A percentile compares a stretch with the other conserved stretches of the same genome.
These are phyloP conservation scores for Candida sp. DNA, from an alignment of 1,139 yeast species.

Conservation along the genomic window DNA sequence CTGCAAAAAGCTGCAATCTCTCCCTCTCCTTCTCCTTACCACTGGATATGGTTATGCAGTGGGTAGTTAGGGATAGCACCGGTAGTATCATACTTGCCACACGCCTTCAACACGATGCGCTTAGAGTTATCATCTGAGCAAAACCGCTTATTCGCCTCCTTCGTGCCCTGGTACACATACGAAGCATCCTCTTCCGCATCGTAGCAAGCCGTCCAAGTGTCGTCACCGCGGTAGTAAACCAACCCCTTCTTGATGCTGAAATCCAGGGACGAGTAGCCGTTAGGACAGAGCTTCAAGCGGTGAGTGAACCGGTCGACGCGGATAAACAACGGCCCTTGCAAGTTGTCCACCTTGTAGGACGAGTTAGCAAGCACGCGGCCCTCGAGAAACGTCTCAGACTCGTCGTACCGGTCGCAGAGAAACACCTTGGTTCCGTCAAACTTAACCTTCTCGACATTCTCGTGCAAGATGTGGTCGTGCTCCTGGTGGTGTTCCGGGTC, in stretches of 20 bases:
- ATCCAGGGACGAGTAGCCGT: constrained; percentile 8
- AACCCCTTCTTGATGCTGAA: constrained; percentile 6
- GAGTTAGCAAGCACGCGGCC: constrained; percentile 9
- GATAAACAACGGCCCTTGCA: constrained; percentile 5
- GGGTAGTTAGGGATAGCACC: constrained; percentile 14
- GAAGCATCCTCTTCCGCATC: constrained; percentile 3
- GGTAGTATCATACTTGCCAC: constrained; percentile 11
- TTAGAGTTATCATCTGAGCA: constrained; percentile 7
- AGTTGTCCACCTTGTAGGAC: constrained; percentile 4
- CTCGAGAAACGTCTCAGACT: constrained; percentile 3
- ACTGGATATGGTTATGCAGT: neutral
- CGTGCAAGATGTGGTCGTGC: constrained; percentile 1
- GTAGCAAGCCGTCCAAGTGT: constrained; percentile 11
- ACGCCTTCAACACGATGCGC: constrained; percentile 6
- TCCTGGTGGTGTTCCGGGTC: constrained; percentile 4
- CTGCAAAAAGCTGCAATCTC: neutral
- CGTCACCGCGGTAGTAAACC: constrained; percentile 2
- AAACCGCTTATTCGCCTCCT: constrained; percentile 5
- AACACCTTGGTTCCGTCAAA: constrained; percentile 5
- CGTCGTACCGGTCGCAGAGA: constrained; percentile 2
- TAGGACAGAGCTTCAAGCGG: constrained; percentile 13
- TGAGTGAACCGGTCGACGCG: constrained; percentile 10
- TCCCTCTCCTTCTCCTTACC: neutral
- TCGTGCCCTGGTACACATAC: constrained; percentile 9
- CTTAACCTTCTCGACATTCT: constrained; percentile 5